phyloP scores from a whole-genome alignment of 2,329 filamentous ascomycete genomes.

The Arachnopeziza araneosa region DNA sequence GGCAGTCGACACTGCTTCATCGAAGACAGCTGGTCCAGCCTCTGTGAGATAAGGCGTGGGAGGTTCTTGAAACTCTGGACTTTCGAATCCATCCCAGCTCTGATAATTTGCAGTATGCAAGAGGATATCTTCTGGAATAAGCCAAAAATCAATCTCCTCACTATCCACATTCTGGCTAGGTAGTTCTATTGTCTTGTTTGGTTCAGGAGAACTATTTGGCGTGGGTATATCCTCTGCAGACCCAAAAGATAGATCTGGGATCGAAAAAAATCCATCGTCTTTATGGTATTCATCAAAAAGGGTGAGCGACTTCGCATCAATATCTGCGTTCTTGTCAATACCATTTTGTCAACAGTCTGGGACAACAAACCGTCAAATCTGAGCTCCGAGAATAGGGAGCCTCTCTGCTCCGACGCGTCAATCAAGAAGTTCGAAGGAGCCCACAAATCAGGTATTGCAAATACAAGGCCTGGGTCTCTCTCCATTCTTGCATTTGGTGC shows the following conservation, averaged over 20 bases:
- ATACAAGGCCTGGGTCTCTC: conserved; percentile 44
- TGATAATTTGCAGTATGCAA: conserved; percentile 40
- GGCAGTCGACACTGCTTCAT: conserved; percentile 49
- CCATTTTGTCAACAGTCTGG: not conserved
- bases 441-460: conserved; percentile 59
- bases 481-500: conserved; percentile 24
- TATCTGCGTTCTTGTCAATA: conserved; percentile 21
- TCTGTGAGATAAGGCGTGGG: conserved; percentile 59
- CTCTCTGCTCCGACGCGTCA: conserved; percentile 24
- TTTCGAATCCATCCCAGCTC: conserved; percentile 65
- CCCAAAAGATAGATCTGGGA: conserved; percentile 24
- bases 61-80: conserved; percentile 34
- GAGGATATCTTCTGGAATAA: conserved; percentile 32
- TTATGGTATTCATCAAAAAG: conserved; percentile 13
- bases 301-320: conserved; percentile 22
- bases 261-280: conserved; percentile 26
- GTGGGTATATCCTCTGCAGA: conserved; percentile 8
- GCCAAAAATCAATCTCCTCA: conserved; percentile 41
- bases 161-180: conserved; percentile 20
- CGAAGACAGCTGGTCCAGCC: conserved; percentile 58
- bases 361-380: conserved; percentile 24
- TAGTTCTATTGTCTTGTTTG: not conserved
- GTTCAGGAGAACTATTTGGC: not conserved
- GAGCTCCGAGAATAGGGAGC: conserved; percentile 28
- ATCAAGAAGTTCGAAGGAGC: conserved; percentile 45